Evolutionary conservation across 2,329 filamentous ascomycete species (phyloP).

Genomic region (Colletotrichum liaoningense): DNA sequence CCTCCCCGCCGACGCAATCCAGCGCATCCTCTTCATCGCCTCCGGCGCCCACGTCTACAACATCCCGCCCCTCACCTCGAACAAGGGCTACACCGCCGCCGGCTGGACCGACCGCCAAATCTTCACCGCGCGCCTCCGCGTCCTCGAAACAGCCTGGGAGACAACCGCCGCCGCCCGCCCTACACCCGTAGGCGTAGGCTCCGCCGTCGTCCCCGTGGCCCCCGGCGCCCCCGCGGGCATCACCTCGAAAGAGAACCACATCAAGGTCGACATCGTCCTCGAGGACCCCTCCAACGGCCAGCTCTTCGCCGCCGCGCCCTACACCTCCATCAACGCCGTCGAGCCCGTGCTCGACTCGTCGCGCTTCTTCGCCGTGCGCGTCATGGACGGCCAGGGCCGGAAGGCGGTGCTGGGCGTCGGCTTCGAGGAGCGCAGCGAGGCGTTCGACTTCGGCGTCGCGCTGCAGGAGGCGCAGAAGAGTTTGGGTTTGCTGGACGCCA

Average conservation of each 20-base stretch:
- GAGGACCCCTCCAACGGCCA: constrained; percentile 80
- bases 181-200: constrained; percentile 27
- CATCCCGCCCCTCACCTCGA: constrained; percentile 82
- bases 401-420: constrained; percentile 87
- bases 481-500: constrained; percentile 67
- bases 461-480: constrained; percentile 82
- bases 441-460: constrained; percentile 86
- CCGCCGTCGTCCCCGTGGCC: constrained; percentile 30
- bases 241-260: constrained; percentile 54
- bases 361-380: constrained; percentile 86
- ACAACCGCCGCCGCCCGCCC: constrained; percentile 40
- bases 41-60: constrained; percentile 85
- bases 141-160: constrained; percentile 78
- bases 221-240: constrained; percentile 26
- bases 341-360: constrained; percentile 83
- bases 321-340: constrained; percentile 73
- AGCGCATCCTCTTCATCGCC: constrained; percentile 84
- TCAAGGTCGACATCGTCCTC: constrained; percentile 81
- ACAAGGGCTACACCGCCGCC: constrained; percentile 81
- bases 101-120: constrained; percentile 85
- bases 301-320: constrained; percentile 87
- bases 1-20: constrained; percentile 81
- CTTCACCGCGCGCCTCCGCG: constrained; percentile 84
- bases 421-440: constrained; percentile 87
- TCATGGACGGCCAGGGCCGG: constrained; percentile 79